These are phyloP conservation scores for Euphorbia celastroides DNA, from an alignment of 441 rosid species.

Conservation along the genomic window DNA sequence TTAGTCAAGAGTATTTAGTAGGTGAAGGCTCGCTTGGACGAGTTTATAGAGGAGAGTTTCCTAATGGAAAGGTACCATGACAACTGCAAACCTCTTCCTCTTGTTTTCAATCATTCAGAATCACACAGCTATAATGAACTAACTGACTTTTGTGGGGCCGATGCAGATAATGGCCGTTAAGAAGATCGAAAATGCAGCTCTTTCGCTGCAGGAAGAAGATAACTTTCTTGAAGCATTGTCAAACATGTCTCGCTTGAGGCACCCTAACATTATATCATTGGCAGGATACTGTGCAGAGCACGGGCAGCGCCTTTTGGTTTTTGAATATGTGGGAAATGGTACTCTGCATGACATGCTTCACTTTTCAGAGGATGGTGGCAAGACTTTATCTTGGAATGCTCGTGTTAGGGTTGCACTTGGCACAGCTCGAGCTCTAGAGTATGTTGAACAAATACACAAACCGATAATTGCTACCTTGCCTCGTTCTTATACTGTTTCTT, in stretches of 20 bases:
- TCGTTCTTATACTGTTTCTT: constrained; percentile 15
- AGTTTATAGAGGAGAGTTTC: constrained; percentile 82
- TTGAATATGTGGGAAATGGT: constrained; percentile 63
- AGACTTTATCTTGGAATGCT: constrained; percentile 74
- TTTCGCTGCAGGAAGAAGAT: constrained; percentile 90
- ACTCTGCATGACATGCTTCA: constrained; percentile 82
- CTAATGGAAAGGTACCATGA: constrained; percentile 68
- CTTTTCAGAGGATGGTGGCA: constrained; percentile 64
- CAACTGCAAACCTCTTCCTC: not conserved
- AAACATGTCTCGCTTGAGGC: constrained; percentile 86
- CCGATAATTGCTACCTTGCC: not conserved
- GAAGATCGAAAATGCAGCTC: constrained; percentile 87
- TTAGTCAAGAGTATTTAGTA: constrained; percentile 76
- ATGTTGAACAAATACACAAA: constrained; percentile 24
- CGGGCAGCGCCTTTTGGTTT: constrained; percentile 88
- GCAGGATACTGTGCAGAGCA: constrained; percentile 90
- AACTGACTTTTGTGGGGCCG: constrained; percentile 16
- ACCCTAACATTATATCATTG: constrained; percentile 76
- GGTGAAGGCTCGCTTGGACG: constrained; percentile 99
- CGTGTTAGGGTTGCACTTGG: constrained; percentile 98
- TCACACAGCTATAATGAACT: constrained; percentile 4
- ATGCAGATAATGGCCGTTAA: constrained; percentile 72
- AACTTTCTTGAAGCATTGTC: constrained; percentile 85
- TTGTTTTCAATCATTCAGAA: not conserved
- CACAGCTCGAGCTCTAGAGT: constrained; percentile 95